Evolutionary conservation across 2,329 filamentous ascomycete species (phyloP).

Genomic region (Cordyceps fumosorosea): DNA sequence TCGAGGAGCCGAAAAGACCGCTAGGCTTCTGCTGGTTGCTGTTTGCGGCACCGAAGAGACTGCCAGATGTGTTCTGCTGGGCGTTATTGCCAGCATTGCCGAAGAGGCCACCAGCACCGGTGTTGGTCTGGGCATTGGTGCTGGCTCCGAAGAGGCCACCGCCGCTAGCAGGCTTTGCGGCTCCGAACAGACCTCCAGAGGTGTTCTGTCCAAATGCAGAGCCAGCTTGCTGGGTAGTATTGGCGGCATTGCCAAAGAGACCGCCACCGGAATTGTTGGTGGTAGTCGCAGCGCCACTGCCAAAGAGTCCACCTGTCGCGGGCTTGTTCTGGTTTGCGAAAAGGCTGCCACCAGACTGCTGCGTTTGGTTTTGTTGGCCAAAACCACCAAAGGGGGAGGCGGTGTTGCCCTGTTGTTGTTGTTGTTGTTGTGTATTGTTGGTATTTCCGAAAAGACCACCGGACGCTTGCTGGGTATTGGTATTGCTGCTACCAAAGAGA

Average conservation of each 20-base stretch:
- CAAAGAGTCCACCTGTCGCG: constrained; percentile 22
- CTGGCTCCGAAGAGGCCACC: constrained; percentile 35
- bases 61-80: constrained; percentile 33
- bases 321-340: constrained; percentile 33
- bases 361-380: background rate
- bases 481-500: constrained; percentile 30
- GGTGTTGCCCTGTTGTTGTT: constrained; percentile 16
- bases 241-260: constrained; percentile 34
- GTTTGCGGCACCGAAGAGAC: constrained; percentile 43
- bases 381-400: constrained; percentile 19
- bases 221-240: constrained; percentile 20
- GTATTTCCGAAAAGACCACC: constrained; percentile 33
- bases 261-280: constrained; percentile 27
- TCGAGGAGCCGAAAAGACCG: constrained; percentile 46
- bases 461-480: background rate
- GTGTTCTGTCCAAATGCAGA: constrained; percentile 14
- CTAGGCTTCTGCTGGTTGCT: constrained; percentile 35
- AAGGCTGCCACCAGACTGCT: constrained; percentile 24
- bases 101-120: constrained; percentile 32
- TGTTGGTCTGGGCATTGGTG: constrained; percentile 28
- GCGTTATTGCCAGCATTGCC: constrained; percentile 34
- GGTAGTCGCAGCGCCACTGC: constrained; percentile 40
- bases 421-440: constrained; percentile 12
- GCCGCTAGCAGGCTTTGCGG: constrained; percentile 27
- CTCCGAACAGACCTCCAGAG: constrained; percentile 34